Conservation (phyloP, 108 stramenopile species). For the Phaeodactylum tricornutum region DNA sequence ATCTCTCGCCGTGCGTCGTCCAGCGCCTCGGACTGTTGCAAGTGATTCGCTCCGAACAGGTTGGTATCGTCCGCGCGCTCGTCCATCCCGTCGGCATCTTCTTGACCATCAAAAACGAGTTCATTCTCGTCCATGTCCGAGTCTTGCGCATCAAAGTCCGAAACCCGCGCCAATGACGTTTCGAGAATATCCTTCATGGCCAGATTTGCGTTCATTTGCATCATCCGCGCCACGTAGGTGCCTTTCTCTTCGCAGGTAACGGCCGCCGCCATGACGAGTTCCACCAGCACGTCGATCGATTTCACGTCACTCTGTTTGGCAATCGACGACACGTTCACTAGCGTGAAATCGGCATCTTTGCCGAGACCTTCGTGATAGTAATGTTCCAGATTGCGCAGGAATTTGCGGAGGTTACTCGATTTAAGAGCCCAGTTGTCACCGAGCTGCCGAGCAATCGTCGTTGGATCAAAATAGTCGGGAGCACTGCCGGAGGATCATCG, state of each 20-base stretch:
- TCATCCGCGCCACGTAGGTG: constrained; percentile 61
- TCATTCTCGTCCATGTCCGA: constrained; percentile 34
- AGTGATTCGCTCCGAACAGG: constrained; percentile 23
- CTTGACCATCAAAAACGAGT: constrained; percentile 39
- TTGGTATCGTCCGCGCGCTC: constrained; percentile 14
- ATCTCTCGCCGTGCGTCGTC: constrained; percentile 58
- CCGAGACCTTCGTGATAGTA: constrained; percentile 61
- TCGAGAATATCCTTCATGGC: constrained; percentile 76
- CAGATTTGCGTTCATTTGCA: constrained; percentile 58
- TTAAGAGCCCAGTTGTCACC: constrained; percentile 83
- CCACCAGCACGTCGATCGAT: constrained; percentile 50
- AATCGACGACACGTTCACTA: constrained; percentile 29
- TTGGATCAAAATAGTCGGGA: constrained; percentile 75
- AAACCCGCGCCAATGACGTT: constrained; percentile 32
- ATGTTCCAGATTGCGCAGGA: constrained; percentile 69
- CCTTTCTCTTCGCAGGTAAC: constrained; percentile 67
- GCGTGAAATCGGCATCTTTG: constrained; percentile 59
- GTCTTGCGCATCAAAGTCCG: constrained; percentile 32
- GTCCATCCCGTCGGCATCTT: constrained; percentile 29
- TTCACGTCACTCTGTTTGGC: constrained; percentile 33
- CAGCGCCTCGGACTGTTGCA: constrained; percentile 40
- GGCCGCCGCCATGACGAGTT: constrained; percentile 75
- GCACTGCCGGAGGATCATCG: constrained; percentile 37
- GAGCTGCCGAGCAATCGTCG: constrained; percentile 73
- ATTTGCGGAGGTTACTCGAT: constrained; percentile 70